Conservation (phyloP, 225 moss, liverwort and hornwort species). For the Marchantia paleacea region DNA sequence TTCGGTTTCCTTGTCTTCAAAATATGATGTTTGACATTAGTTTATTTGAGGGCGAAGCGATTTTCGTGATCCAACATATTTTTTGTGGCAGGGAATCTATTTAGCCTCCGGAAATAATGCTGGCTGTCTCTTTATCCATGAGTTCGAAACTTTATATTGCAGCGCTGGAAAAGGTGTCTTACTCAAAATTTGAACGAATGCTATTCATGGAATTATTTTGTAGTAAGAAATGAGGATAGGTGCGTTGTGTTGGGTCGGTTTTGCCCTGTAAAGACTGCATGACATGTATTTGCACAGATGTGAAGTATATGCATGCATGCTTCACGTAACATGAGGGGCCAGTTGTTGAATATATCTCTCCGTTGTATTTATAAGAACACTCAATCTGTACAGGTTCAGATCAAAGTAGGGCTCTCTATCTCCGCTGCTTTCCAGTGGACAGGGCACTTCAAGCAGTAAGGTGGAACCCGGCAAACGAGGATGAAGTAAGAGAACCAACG, state of each 20-base stretch:
- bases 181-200: not conserved
- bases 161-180: slow-evolving; percentile 37
- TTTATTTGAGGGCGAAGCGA: too few relatives aligned
- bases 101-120: slow-evolving; percentile 68
- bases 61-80: too few relatives aligned
- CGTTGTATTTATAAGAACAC: not conserved
- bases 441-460: slow-evolving; percentile 63
- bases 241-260: too few relatives aligned
- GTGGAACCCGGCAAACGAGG: slow-evolving; percentile 88
- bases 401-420: slow-evolving; percentile 32
- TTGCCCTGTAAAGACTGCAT: not conserved
- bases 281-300: not conserved
- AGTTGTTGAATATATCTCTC: not conserved
- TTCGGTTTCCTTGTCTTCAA: too few relatives aligned
- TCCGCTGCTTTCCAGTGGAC: slow-evolving; percentile 27
- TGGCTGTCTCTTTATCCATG: slow-evolving; percentile 69
- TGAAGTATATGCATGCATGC: not conserved
- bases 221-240: not conserved
- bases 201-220: not conserved
- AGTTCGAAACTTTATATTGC: slow-evolving; percentile 79
- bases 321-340: not conserved
- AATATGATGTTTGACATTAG: too few relatives aligned
- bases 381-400: slow-evolving; percentile 35
- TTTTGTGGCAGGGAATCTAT: slow-evolving; percentile 73
- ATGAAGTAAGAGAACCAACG: slow-evolving; percentile 55